Evolutionary conservation across 2,329 filamentous ascomycete species (phyloP).

Genomic region (Calonectria multiphialidica): DNA sequence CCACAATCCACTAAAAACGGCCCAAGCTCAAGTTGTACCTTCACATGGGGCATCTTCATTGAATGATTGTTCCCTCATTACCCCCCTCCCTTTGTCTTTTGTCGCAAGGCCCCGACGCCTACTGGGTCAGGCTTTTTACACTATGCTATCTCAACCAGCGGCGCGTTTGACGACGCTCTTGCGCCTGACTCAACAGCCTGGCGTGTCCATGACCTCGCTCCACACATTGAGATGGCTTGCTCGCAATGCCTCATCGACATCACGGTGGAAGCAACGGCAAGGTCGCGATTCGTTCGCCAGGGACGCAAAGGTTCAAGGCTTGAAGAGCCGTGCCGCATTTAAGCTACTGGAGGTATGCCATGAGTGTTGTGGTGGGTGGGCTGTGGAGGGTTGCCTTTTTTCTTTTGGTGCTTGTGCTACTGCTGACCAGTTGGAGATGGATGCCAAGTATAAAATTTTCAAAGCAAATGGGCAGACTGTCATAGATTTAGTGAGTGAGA

Average conservation of each 20-base stretch:
- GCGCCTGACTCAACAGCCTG: neutral
- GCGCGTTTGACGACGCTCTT: conserved; percentile 5
- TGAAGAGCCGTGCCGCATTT: conserved; percentile 93
- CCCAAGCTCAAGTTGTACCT: neutral
- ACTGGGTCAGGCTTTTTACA: neutral
- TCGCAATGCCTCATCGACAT: conserved; percentile 69
- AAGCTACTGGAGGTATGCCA: conserved; percentile 83
- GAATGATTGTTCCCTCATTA: neutral
- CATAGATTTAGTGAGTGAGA: conserved; percentile 80
- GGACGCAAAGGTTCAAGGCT: conserved; percentile 80
- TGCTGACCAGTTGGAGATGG: conserved; percentile 69
- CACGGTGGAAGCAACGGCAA: conserved; percentile 87
- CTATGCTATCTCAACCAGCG: conserved; percentile 1
- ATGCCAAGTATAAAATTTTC: conserved; percentile 85
- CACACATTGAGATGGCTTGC: neutral
- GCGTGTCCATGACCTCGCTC: neutral
- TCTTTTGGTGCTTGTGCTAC: neutral
- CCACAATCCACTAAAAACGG: neutral
- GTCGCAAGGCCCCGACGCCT: neutral
- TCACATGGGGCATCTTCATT: neutral
- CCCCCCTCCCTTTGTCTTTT: neutral
- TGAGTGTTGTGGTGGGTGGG: neutral
- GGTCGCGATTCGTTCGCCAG: conserved; percentile 77
- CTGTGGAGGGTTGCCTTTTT: neutral
- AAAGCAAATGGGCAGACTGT: conserved; percentile 80